Evolutionary conservation across 768 basidiomycete species (phyloP).

Genomic region (Clavaria fumosa): DNA sequence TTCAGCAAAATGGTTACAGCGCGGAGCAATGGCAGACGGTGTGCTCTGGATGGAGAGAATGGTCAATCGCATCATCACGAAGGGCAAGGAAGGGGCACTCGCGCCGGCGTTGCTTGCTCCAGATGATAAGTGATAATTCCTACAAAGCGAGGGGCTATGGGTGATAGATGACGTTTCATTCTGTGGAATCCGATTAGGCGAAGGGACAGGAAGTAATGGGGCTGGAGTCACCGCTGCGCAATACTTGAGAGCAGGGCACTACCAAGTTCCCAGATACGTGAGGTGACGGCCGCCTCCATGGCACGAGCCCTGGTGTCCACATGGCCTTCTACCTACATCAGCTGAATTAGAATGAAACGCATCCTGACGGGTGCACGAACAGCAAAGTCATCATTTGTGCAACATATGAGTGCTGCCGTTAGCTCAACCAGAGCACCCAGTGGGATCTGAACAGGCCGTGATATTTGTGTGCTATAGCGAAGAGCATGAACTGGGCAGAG

Average conservation of each 20-base stretch:
- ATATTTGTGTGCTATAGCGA: slow-evolving; percentile 28
- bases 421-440: slow-evolving; percentile 47
- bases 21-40: slow-evolving; percentile 29
- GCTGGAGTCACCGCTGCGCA: slow-evolving; percentile 29
- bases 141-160: slow-evolving; percentile 39
- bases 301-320: slow-evolving; percentile 34
- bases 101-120: slow-evolving; percentile 39
- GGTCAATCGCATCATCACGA: background rate
- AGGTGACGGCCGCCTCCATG: slow-evolving; percentile 38
- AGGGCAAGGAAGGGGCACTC: slow-evolving; percentile 13
- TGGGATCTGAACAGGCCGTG: slow-evolving; percentile 54
- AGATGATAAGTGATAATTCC: slow-evolving; percentile 41
- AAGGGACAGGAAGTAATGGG: background rate
- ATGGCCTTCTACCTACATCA: slow-evolving; percentile 28
- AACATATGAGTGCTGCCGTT: slow-evolving; percentile 31
- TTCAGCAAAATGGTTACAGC: slow-evolving; percentile 29
- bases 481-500: no score
- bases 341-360: background rate
- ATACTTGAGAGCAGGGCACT: slow-evolving; percentile 37
- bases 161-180: slow-evolving; percentile 34
- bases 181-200: slow-evolving; percentile 21
- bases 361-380: slow-evolving; percentile 3
- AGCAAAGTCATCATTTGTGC: slow-evolving; percentile 34
- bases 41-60: slow-evolving; percentile 14
- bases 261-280: slow-evolving; percentile 36